A percentile compares a stretch with the other conserved stretches of the same genome.
phyloP scores from a whole-genome alignment of 2,329 filamentous ascomycete species.

The Xylariales sp. region DNA sequence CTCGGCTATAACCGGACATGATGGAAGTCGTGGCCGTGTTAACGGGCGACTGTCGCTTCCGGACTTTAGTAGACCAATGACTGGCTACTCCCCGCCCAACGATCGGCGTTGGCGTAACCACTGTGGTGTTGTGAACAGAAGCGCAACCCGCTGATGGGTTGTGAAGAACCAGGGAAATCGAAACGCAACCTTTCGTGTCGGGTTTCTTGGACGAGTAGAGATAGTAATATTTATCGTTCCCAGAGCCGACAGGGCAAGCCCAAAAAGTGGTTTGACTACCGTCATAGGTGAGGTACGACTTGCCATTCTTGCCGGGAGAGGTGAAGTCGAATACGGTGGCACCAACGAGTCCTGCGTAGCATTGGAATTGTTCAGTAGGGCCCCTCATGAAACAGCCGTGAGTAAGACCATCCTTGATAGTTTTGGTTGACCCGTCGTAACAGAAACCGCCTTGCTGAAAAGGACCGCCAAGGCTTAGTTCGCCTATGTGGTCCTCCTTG shows the following conservation, averaged over 20 bases:
- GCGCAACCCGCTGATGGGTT: slow-evolving; percentile 38
- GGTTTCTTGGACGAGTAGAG: slow-evolving; percentile 44
- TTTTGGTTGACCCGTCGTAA: slow-evolving; percentile 41
- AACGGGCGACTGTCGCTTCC: slow-evolving; percentile 5
- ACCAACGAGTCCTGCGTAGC: slow-evolving; percentile 43
- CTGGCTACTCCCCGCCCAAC: neutral
- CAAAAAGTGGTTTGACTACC: slow-evolving; percentile 41
- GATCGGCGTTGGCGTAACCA: neutral
- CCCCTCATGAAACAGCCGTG: slow-evolving; percentile 48
- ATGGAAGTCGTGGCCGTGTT: slow-evolving; percentile 14
- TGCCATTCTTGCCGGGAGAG: slow-evolving; percentile 32
- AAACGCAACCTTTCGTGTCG: slow-evolving; percentile 41
- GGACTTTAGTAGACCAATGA: slow-evolving; percentile 16
- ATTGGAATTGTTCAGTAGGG: slow-evolving; percentile 45
- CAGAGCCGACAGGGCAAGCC: slow-evolving; percentile 43
- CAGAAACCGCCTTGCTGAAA: slow-evolving; percentile 48
- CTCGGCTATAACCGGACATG: slow-evolving; percentile 22
- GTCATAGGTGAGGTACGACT: slow-evolving; percentile 45
- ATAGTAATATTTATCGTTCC: slow-evolving; percentile 40
- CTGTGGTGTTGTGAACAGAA: slow-evolving; percentile 25
- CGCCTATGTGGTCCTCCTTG: slow-evolving; percentile 44
- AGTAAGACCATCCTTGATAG: slow-evolving; percentile 43
- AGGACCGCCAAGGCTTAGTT: slow-evolving; percentile 43
- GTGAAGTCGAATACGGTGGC: slow-evolving; percentile 44
- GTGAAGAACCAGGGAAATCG: slow-evolving; percentile 42